A percentile compares a stretch with the other conserved stretches of the same genome.
Conservation (phyloP, 2,329 filamentous ascomycete genomes). For the Aspergillus aculeatus region DNA sequence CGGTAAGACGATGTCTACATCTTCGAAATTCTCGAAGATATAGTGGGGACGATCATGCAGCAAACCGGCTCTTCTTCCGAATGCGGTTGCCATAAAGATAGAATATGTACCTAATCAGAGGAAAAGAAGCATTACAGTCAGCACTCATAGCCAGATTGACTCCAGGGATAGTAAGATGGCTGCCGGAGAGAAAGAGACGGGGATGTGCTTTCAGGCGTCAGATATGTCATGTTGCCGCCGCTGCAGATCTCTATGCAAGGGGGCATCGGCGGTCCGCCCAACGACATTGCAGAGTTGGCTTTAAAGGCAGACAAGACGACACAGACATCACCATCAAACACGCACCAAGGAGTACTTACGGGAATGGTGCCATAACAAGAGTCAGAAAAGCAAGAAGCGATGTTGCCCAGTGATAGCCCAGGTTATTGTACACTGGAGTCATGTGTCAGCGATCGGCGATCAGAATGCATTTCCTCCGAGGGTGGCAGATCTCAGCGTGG, state of each 20-base stretch:
- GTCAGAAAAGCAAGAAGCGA: constrained; percentile 46
- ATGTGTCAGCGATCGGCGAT: constrained; percentile 24
- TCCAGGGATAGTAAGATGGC: background rate
- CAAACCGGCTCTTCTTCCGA: constrained; percentile 43
- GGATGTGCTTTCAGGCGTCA: constrained; percentile 4
- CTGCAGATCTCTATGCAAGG: constrained; percentile 16
- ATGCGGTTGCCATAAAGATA: constrained; percentile 44
- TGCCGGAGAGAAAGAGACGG: background rate
- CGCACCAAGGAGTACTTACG: constrained; percentile 34
- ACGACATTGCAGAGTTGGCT: constrained; percentile 8
- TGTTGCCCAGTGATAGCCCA: constrained; percentile 49
- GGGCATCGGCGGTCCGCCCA: constrained; percentile 1
- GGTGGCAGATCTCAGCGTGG: background rate
- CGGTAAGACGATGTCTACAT: background rate
- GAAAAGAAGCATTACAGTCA: background rate
- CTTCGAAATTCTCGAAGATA: background rate
- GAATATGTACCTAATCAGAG: constrained; percentile 42
- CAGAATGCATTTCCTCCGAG: constrained; percentile 6
- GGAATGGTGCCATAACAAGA: constrained; percentile 46
- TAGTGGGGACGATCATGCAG: constrained; percentile 24
- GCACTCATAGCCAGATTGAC: background rate
- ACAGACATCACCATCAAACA: background rate
- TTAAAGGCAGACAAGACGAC: constrained; percentile 1
- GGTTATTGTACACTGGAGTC: constrained; percentile 45
- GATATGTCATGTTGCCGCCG: constrained; percentile 9